A percentile compares a stretch with the other conserved stretches of the same genome.
phyloP scores from a whole-genome alignment of 495 filamentous ascomycete genomes.

The Penicillium simplicissimum region DNA sequence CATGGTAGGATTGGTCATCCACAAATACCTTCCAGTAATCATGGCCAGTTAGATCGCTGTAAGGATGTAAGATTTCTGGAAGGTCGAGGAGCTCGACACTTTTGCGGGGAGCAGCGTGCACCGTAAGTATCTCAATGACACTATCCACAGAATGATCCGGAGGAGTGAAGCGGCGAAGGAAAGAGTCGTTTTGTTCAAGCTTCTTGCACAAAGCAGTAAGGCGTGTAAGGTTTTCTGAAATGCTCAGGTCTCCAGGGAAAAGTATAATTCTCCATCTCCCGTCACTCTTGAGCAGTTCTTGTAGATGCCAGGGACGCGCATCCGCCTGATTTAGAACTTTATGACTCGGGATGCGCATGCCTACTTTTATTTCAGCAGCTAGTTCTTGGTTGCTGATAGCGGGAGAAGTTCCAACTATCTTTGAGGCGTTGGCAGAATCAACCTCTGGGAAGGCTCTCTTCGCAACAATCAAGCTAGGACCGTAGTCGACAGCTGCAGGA shows the following conservation, averaged over 20 bases:
- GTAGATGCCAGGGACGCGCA: slow-evolving; percentile 57
- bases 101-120: slow-evolving; percentile 51
- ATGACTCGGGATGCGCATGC: slow-evolving; percentile 54
- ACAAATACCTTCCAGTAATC: slow-evolving; percentile 66
- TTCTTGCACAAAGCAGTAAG: slow-evolving; percentile 45
- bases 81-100: slow-evolving; percentile 56
- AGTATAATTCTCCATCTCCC: slow-evolving; percentile 61
- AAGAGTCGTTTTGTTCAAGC: slow-evolving; percentile 42
- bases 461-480: slow-evolving; percentile 34
- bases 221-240: slow-evolving; percentile 38
- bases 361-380: slow-evolving; percentile 44
- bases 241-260: slow-evolving; percentile 57
- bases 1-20: slow-evolving; percentile 62
- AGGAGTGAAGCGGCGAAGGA: slow-evolving; percentile 48
- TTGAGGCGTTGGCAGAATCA: no score
- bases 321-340: slow-evolving; percentile 58
- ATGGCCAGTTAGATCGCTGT: slow-evolving; percentile 50
- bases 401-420: neutral
- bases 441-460: no score
- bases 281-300: slow-evolving; percentile 44
- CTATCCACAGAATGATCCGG: slow-evolving; percentile 36
- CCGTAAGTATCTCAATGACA: slow-evolving; percentile 55
- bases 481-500: slow-evolving; percentile 36
- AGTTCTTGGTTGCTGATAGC: slow-evolving; percentile 35
- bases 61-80: slow-evolving; percentile 57